These are phyloP conservation scores for Tricholoma sp. DNA, from an alignment of 768 basidiomycete species.

Conservation along the genomic window DNA sequence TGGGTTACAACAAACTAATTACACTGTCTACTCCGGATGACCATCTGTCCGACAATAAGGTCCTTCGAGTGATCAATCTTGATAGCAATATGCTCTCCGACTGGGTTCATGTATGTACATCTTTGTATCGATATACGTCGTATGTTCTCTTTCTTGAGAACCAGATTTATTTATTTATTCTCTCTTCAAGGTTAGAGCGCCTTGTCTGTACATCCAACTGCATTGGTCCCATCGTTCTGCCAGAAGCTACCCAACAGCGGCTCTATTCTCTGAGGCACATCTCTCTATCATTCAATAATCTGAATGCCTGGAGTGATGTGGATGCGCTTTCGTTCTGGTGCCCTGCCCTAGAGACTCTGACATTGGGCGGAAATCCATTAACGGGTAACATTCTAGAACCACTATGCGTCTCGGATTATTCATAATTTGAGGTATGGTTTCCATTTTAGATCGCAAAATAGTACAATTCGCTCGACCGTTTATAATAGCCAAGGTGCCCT, in stretches of 20 bases:
- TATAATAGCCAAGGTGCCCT: conserved; percentile 63
- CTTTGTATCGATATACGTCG: conserved; percentile 41
- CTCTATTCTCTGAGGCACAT: conserved; percentile 47
- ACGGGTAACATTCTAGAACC: conserved; percentile 38
- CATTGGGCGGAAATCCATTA: conserved; percentile 61
- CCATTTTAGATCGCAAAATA: conserved; percentile 29
- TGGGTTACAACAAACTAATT: conserved; percentile 63
- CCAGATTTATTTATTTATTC: conserved; percentile 8
- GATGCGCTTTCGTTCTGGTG: conserved; percentile 67
- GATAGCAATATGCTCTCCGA: conserved; percentile 59
- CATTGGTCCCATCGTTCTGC: conserved; percentile 45
- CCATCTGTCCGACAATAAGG: conserved; percentile 15
- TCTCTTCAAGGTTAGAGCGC: conserved; percentile 49
- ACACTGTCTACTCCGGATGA: conserved; percentile 23
- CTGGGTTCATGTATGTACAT: conserved; percentile 47
- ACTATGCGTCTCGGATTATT: not conserved
- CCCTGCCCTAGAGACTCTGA: conserved; percentile 57
- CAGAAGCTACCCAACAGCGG: conserved; percentile 19
- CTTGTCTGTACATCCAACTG: conserved; percentile 64
- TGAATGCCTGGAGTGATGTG: conserved; percentile 56
- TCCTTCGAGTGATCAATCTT: conserved; percentile 56
- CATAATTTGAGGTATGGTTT: conserved; percentile 5
- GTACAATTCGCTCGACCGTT: conserved; percentile 49
- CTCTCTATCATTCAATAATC: conserved; percentile 55
- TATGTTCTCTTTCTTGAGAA: conserved; percentile 27